Conservation (phyloP, 2,329 filamentous ascomycete species). For the Penicillium olsonii region DNA sequence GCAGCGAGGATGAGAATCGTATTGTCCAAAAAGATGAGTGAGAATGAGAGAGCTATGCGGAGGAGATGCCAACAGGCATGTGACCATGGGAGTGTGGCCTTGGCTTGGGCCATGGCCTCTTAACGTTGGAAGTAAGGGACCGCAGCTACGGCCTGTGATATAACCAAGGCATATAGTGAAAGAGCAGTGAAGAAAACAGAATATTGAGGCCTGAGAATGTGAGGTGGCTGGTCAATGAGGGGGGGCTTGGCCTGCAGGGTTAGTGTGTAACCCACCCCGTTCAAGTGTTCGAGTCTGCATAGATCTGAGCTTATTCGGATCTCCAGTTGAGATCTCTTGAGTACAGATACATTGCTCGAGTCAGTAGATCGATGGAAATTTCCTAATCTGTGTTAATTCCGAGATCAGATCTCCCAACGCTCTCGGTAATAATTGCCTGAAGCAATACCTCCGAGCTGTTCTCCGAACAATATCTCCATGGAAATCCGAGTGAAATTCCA, state of each 20-base stretch:
- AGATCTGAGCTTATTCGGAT: background rate
- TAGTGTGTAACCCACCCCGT: constrained; percentile 6
- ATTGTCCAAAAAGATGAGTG: constrained; percentile 53
- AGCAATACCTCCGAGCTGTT: constrained; percentile 6
- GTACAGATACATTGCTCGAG: no score
- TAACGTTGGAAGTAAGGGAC: background rate
- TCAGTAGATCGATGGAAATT: no score
- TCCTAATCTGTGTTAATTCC: no score
- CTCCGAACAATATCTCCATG: background rate
- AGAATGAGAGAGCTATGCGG: constrained; percentile 27
- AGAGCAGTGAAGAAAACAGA: background rate
- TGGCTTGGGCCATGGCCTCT: background rate
- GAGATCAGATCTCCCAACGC: background rate
- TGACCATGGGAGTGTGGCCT: constrained; percentile 9
- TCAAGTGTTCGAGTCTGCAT: background rate
- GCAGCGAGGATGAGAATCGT: constrained; percentile 41
- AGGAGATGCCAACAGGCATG: constrained; percentile 27
- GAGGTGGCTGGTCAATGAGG: constrained; percentile 8
- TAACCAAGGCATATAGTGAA: background rate
- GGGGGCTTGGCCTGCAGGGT: constrained; percentile 11
- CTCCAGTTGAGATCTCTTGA: background rate
- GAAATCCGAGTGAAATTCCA: no score
- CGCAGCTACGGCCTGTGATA: background rate
- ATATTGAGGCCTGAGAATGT: background rate
- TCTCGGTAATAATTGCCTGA: constrained; percentile 14